Evolutionary conservation across 2,329 filamentous ascomycete species (phyloP), one percentile per base, ranked within the genome.

Genomic region (Fusarium sp.): DNA sequence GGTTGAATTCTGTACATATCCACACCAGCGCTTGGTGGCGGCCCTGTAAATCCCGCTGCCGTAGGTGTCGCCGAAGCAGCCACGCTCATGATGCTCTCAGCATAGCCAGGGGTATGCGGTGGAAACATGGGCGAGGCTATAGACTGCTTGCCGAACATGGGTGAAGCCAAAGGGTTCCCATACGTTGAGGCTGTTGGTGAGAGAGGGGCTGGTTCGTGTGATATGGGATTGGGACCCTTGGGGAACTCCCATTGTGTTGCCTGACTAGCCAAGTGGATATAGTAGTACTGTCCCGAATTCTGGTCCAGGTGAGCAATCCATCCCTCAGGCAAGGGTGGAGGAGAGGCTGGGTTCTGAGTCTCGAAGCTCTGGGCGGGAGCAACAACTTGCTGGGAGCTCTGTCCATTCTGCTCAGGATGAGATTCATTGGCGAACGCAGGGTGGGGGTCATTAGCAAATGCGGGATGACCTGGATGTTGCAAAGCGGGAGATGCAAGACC

Each of bases 181-280:
- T 93, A 94, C 0, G 90, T 91, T 51, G 90, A 93, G 8, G 89
- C 89, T 1, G 91, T 91, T 0, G 95, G 95, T 9, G 95, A 98
- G 59, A 98, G 82, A 0, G 95, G 95, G 18, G 89, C 85, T 16
- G 92, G 87, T 63, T 97, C 94, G 69, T 97, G 88, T 67, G 93
- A 92, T 56, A 98, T 85, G 2, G 95, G 95, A 25, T 93, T 97
- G 1, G 94, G 94, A 0, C 95, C 95, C 81, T 98, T 98, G 28
- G 96, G 96, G 72, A 98, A 98, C 76, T 99, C 96, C 96, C 96
- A 99, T 78, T 99, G 96, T 1, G 96, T 99, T 4, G 94, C 93
- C 77, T 98, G 96, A 1, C 93, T 94, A 3, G 94, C 92, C 30
- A 99, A 86, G 79, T 99, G 96, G 63, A 99, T 99, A 77, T 99